These are phyloP conservation scores for Colletotrichum sp. DNA, from an alignment of 2,329 filamentous ascomycete genomes.

Conservation along the genomic window DNA sequence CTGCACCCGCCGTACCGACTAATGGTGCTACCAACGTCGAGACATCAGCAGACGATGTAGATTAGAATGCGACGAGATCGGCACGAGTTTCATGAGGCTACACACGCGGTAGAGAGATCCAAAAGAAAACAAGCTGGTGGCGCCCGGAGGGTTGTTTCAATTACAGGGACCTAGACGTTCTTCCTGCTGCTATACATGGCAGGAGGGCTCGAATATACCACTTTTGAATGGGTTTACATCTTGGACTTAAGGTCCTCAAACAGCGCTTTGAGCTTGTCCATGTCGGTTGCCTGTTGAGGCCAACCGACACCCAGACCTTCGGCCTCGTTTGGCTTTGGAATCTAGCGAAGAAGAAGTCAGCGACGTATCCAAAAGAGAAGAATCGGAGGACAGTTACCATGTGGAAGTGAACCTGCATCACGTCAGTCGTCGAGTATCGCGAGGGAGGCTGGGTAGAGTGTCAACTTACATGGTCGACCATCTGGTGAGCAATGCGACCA, in stretches of 20 bases:
- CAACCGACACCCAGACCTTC: conserved; percentile 84
- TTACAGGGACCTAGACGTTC: conserved; percentile 20
- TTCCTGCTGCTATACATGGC: background rate
- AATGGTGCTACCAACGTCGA: conserved; percentile 28
- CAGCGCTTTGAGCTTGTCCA: conserved; percentile 81
- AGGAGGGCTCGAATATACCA: background rate
- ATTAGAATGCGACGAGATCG: conserved; percentile 33
- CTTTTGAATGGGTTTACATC: conserved; percentile 61
- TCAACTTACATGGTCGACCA: conserved; percentile 82
- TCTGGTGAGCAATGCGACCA: conserved; percentile 87
- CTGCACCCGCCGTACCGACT: conserved; percentile 25
- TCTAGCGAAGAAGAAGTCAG: conserved; percentile 54
- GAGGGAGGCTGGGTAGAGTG: background rate
- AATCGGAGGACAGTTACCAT: conserved; percentile 62
- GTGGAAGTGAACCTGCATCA: conserved; percentile 82
- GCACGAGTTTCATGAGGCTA: background rate
- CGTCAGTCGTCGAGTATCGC: background rate
- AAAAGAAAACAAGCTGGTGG: background rate
- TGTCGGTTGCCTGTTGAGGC: conserved; percentile 78
- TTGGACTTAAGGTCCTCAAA: conserved; percentile 87
- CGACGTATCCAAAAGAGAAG: background rate
- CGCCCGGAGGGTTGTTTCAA: background rate
- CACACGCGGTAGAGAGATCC: background rate
- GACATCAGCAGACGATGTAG: conserved; percentile 51
- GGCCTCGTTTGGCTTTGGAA: conserved; percentile 86